Conservation (phyloP, 768 basidiomycete genomes). For the Trametes elegans region DNA sequence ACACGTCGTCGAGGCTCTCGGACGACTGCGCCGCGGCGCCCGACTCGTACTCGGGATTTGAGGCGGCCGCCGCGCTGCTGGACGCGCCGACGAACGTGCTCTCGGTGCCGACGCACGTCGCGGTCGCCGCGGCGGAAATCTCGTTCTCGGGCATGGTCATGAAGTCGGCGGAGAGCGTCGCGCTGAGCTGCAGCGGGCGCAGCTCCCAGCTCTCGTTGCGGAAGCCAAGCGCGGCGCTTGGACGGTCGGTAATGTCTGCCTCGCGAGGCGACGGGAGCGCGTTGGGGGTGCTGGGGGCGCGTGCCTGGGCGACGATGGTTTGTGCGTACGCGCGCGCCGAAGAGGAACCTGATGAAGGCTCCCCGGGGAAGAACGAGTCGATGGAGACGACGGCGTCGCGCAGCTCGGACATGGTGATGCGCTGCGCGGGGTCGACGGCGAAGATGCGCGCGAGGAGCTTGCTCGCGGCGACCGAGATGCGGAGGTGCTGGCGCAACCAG, state of each 20-base stretch:
- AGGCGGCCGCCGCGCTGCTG: neutral
- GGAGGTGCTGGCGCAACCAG: conserved; percentile 57
- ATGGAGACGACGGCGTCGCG: conserved; percentile 56
- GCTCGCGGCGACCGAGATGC: conserved; percentile 31
- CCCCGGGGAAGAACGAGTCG: conserved; percentile 51
- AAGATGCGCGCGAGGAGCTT: conserved; percentile 31
- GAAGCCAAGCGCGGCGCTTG: neutral
- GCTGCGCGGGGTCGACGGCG: conserved; percentile 29
- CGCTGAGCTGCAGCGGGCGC: neutral
- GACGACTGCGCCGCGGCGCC: neutral
- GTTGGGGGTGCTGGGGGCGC: neutral
- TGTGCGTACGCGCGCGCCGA: neutral
- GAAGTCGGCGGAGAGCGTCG: conserved; percentile 7
- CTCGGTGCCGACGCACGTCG: conserved; percentile 3
- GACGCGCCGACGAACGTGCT: conserved; percentile 7
- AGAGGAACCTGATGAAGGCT: neutral
- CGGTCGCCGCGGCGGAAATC: conserved; percentile 4
- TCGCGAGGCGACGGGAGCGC: too few relatives aligned
- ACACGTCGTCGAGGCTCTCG: conserved; percentile 8
- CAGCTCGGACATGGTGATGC: conserved; percentile 41
- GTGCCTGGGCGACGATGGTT: neutral
- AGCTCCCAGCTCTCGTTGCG: conserved; percentile 9
- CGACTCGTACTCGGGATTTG: neutral
- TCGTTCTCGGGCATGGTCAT: neutral
- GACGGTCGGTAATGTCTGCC: conserved; percentile 11